phyloP scores from a whole-genome alignment of 257 asterid species.

The Linderniella brevidens region DNA sequence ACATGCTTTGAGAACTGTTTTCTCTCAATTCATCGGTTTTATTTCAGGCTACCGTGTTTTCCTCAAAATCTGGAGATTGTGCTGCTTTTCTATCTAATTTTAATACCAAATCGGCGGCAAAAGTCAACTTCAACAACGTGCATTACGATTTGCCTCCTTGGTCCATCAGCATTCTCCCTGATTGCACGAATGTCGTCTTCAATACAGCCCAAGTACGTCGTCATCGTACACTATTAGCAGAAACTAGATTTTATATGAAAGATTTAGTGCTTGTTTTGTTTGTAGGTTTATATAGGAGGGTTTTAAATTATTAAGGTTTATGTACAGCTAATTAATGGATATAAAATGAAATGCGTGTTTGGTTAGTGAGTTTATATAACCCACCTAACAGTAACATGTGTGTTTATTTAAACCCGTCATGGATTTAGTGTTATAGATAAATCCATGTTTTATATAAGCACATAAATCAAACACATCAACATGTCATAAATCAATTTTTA shows the following conservation, averaged over 20 bases:
- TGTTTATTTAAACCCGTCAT: too few species aligned
- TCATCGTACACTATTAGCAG: not conserved
- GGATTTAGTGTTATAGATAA: too few species aligned
- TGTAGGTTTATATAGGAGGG: too few species aligned
- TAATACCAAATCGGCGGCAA: slow-evolving; percentile 30
- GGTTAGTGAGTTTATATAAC: too few species aligned
- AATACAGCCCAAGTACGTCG: slow-evolving; percentile 80
- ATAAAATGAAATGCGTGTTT: too few species aligned
- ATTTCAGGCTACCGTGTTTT: slow-evolving; percentile 63
- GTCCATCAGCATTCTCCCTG: slow-evolving; percentile 96
- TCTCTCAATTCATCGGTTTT: not conserved
- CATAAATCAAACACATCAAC: too few species aligned
- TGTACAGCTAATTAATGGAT: too few species aligned
- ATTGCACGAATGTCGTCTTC: slow-evolving; percentile 76
- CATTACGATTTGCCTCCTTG: slow-evolving; percentile 81
- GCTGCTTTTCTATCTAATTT: slow-evolving; percentile 83
- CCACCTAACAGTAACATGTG: too few species aligned
- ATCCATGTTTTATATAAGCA: too few species aligned
- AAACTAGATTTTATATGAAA: slow-evolving; percentile 1
- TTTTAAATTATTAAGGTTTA: too few species aligned
- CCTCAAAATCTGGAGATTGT: slow-evolving; percentile 66
- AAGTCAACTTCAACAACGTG: slow-evolving; percentile 74
- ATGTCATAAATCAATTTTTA: too few species aligned
- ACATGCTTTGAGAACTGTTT: not conserved
- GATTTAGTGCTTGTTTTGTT: too few species aligned